Conservation (phyloP, 2,329 filamentous ascomycete genomes). For the Colletotrichum endophyticum region DNA sequence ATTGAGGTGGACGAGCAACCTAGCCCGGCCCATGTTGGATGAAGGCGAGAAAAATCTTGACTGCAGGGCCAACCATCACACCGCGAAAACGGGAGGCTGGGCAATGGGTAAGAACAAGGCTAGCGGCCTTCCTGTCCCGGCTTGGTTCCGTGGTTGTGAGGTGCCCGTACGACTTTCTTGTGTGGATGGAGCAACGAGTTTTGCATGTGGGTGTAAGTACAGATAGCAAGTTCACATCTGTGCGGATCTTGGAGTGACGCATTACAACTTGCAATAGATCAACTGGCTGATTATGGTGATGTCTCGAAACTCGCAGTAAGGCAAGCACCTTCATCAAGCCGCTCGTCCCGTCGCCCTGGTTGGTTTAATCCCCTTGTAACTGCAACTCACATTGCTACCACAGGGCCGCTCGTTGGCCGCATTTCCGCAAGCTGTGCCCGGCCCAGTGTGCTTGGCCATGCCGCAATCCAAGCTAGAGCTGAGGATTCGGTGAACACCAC, state of each 20-base stretch:
- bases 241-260: not conserved
- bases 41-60: not conserved
- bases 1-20: not conserved
- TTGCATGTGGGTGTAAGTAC: not conserved
- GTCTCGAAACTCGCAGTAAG: not conserved
- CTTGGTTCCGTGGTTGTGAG: constrained; percentile 3
- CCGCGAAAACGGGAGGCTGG: not conserved
- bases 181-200: not conserved
- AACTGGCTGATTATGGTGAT: not conserved
- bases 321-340: not conserved
- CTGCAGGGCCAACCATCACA: not conserved
- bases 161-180: not conserved
- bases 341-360: not conserved
- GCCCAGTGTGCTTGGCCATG: not conserved
- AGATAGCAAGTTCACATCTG: not conserved
- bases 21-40: not conserved
- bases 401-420: not conserved
- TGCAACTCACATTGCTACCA: not conserved
- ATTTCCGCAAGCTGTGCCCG: not conserved
- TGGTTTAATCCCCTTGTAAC: not conserved
- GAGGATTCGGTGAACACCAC: not conserved
- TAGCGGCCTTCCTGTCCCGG: constrained; percentile 8
- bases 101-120: not conserved
- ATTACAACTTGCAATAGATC: not conserved
- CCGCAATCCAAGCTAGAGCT: not conserved